Evolutionary conservation across 2,329 filamentous ascomycete genomes (phyloP).

Genomic region (Xylariales sp.): DNA sequence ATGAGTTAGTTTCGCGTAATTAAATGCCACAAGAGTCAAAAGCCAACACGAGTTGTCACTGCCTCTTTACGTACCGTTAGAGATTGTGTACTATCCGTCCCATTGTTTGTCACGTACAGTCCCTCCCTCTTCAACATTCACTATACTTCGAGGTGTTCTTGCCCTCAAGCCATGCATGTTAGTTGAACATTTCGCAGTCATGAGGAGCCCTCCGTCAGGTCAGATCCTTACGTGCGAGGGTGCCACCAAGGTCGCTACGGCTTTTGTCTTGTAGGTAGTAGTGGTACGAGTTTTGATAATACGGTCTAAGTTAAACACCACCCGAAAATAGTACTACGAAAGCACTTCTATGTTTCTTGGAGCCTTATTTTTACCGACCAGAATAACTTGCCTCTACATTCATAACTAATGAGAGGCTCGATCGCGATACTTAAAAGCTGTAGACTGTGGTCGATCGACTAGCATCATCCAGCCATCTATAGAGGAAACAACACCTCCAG

Average conservation of each 20-base stretch:
- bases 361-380: not conserved
- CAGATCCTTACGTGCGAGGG: not conserved
- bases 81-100: not conserved
- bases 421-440: too few species aligned
- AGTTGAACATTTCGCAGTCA: not conserved
- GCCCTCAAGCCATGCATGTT: not conserved
- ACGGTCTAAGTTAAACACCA: not conserved
- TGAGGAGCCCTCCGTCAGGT: not conserved
- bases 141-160: not conserved
- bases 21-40: not conserved
- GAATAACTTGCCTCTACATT: too few species aligned
- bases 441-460: too few species aligned
- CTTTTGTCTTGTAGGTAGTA: not conserved
- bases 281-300: not conserved
- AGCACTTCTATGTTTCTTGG: not conserved
- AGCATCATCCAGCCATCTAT: not conserved
- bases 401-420: too few species aligned
- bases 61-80: not conserved
- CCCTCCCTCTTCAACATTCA: not conserved
- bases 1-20: too few species aligned
- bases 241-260: not conserved
- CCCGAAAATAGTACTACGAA: not conserved
- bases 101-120: not conserved
- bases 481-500: too few species aligned
- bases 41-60: not conserved